A percentile compares a stretch with the other conserved stretches of the same genome.
Evolutionary conservation across 1,284 basidiomycete species (phyloP).

Genomic region (Xanthoconium separans): DNA sequence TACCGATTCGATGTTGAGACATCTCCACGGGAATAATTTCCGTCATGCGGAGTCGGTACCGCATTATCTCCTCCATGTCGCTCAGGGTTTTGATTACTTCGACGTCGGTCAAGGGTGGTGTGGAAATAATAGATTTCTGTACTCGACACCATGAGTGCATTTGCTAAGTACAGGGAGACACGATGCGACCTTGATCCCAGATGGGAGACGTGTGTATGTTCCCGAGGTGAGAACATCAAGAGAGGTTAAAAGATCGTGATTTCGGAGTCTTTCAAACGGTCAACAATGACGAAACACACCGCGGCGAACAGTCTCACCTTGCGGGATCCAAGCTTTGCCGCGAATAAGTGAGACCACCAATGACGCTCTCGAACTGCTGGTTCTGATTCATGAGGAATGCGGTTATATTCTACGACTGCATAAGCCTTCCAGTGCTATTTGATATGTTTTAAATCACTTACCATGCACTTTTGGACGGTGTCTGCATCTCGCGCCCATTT

Average conservation of each 20-base stretch:
- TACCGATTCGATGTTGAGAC: slow-evolving; percentile 70
- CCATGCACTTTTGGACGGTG: slow-evolving; percentile 84
- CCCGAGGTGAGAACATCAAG: slow-evolving; percentile 84
- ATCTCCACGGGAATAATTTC: slow-evolving; percentile 78
- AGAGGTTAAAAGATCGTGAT: slow-evolving; percentile 88
- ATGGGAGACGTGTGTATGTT: slow-evolving; percentile 77
- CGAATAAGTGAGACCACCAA: slow-evolving; percentile 60
- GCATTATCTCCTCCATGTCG: slow-evolving; percentile 75
- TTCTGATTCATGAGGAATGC: slow-evolving; percentile 84
- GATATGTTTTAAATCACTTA: slow-evolving; percentile 27
- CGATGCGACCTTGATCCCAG: slow-evolving; percentile 65
- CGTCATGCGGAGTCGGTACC: slow-evolving; percentile 70
- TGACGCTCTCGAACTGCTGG: slow-evolving; percentile 74
- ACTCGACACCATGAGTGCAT: slow-evolving; percentile 19
- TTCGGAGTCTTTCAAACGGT: slow-evolving; percentile 63
- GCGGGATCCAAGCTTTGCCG: slow-evolving; percentile 68
- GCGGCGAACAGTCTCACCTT: slow-evolving; percentile 42
- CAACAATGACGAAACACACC: background rate
- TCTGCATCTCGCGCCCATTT: slow-evolving; percentile 83
- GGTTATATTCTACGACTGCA: slow-evolving; percentile 65
- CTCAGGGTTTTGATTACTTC: slow-evolving; percentile 65
- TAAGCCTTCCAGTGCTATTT: slow-evolving; percentile 3
- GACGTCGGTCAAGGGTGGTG: slow-evolving; percentile 63
- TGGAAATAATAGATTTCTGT: slow-evolving; percentile 67
- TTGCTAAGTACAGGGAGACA: slow-evolving; percentile 14